Base-by-base conservation (phyloP, 31 red algal genomes). In the Porphyra umbilicalis region DNA sequence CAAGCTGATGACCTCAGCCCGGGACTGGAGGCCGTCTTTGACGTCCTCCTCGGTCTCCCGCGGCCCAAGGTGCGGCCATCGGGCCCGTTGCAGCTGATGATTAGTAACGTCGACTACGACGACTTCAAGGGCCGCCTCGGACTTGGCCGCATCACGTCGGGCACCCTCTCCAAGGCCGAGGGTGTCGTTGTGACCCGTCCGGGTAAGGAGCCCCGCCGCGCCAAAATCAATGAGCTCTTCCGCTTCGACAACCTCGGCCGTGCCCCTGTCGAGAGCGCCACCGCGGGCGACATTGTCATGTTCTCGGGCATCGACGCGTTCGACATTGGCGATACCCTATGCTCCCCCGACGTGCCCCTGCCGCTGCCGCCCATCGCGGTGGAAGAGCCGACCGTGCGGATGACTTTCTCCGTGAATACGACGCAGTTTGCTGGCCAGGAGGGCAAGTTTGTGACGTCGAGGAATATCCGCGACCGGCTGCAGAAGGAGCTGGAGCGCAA, bases 361-460 rank as follows among this genome's bases (percentile, higher is more conserved):
- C 90, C 87, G 13, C 75, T 98, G 80, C 87, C 90, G n/a, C 92
- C 96, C 1, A 90, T 98, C 44, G 44, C 79, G 0, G 88, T 98
- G 0, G 96, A 98, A 32, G 92, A 95, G 82, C 96, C 96, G 18
- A 98, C 96, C 34, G 96, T 98, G 36, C 92, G 92, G 30, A 98
- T 98, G 92, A 32, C 92, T 6, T 95, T 98, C 85, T 90, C 94
- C 81, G 90, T 98, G 16, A 98, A 98, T 46, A 93, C 93, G 25
- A 88, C 92, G 9, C 85, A 91, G 82, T 98, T 98, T 91, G 92
- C 96, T 16, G 96, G 96, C 6, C 92, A 89, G 76, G 96, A 98
- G 39, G 96, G 96, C 77, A 94, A 95, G 76, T 98, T 87, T 83
- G 87, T 98, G 34, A 98, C 96, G 9, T 93, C 90, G 78, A 87